Evolutionary conservation across 345 rosid species (phyloP), one percentile per base, ranked within the genome.

Genomic region (Lepidium aucheri): DNA sequence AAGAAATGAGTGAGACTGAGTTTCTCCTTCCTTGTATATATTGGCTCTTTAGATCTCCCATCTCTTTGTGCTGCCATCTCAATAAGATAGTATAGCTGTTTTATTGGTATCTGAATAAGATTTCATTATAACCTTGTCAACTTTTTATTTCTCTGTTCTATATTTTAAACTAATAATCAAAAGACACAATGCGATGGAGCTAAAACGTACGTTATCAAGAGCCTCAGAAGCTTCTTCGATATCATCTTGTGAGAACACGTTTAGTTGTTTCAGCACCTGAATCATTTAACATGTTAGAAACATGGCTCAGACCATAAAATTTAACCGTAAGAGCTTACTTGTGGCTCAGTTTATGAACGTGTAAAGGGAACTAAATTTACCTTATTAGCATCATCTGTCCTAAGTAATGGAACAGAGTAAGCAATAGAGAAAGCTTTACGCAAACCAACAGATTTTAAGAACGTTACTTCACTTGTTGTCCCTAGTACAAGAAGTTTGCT

Each of bases 401-500:
- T 84, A 73, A 91, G 67, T 9, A 74, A 77, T 33, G 97, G 97
- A 52, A 88, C 74, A 39, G 94, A 75, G 73, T 88, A 91, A 34
- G 87, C 81, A 52, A 88, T 73, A 39, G 94, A 75, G 73, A 91
- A 91, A 34, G 87, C 81, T 40, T 82, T 82, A 16, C 85, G 76
- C 35, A 91, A 17, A 38, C 92, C 88, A 60, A 85, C 54, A 18
- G 87, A 71, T 44, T 84, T 84, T 68, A 89, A 78, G 78, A 89
- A 91, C 14, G 42, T 69, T 49, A 84, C 70, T 78, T 91, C 92
- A 70, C 96, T 91, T 11, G 98, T 88, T 67, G 96, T 86, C 36
- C 98, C 90, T 5, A 91, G 58, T 62, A 91, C 91, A 53, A 89
- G 56, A 24, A 89, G 90, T 35, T 85, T 91, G 70, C 84, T 86